Evolutionary conservation across 2,329 filamentous ascomycete genomes (phyloP), one percentile per base, ranked within the genome.

Genomic region (Talaromyces pinophilus): DNA sequence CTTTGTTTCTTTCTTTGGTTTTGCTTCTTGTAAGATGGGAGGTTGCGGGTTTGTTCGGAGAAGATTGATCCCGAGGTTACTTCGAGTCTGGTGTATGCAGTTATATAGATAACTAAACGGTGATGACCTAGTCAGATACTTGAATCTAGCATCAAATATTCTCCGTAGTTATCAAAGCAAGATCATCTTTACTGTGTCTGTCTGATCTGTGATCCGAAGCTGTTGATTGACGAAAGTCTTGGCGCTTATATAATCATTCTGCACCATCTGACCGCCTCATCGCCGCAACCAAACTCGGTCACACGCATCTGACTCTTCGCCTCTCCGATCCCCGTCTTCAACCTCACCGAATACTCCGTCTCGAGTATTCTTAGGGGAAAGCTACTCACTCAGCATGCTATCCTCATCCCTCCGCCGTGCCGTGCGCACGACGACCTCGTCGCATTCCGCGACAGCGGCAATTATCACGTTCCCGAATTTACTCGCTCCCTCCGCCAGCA

Each of bases 351-450:
- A 55, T 46, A 48, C 19, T 42, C 17, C 6, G 2, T 25, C 19
- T 40, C 11, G 54, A 57, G 54, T 57, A 40, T 57, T 22, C 33
- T 40, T n/a, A 54, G 28, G 8, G 30, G 33, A 7, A 33, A 22
- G n/a, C n/a, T 48, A 22, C 19, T 48, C 2, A 2, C 3, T 22
- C 44, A 48, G 19, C 64, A 83, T 83, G 81, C 73, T 82, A 70
- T 79, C 80, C 59, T 80, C 79, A 63, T 82, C 81, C 59, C 69
- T 82, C 72, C 79, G 80, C 73, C 78, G 79, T 71, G 80, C 78
- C 67, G 80, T 76, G 70, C 79, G 80, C 73, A 72, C 77, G 67
- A 44, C 65, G 28, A 44, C 61, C 2, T 48, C 59, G 4, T 59
- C 62, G 73, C 22, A 6, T 5, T 46, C 57, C 22, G 22, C 57